These are phyloP conservation scores for Rhizophagus clarus DNA, from an alignment of 192 early-diverging fungal genomes.

Conservation along the genomic window DNA sequence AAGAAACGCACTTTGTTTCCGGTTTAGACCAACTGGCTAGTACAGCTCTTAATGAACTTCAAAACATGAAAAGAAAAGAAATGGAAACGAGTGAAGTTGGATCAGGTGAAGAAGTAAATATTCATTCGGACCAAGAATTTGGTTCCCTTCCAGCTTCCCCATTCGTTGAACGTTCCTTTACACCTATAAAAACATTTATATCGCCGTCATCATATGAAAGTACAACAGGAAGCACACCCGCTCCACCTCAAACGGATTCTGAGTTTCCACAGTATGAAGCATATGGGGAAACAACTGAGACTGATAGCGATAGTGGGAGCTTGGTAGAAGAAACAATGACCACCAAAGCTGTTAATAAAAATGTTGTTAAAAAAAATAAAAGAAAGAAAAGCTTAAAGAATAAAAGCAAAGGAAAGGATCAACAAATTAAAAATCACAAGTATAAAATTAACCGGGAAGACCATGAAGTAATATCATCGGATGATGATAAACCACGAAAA, in stretches of 20 bases:
- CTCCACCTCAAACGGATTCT: constrained; percentile 1
- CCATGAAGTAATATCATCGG: neutral
- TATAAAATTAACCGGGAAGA: constrained; percentile 1
- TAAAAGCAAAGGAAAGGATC: neutral
- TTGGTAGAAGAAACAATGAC: neutral
- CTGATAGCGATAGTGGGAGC: neutral
- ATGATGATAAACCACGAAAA: neutral
- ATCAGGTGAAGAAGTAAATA: neutral
- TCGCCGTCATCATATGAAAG: constrained; percentile 16
- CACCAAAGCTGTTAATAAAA: neutral
- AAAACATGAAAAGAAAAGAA: constrained; percentile 4
- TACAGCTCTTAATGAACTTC: constrained; percentile 15
- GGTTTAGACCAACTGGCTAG: constrained; percentile 8
- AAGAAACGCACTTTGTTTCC: neutral
- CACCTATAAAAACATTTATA: neutral
- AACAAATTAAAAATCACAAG: neutral
- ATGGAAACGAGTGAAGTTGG: neutral
- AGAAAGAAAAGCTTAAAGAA: neutral
- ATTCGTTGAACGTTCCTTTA: neutral
- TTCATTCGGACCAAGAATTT: neutral
- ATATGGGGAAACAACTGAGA: neutral
- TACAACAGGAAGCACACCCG: constrained; percentile 4
- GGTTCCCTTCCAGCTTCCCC: constrained; percentile 1
- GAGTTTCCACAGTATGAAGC: constrained; percentile 1
- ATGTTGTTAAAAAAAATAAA: neutral